phyloP scores from a whole-genome alignment of 163 green algal genomes.

The Chlorella variabilis region DNA sequence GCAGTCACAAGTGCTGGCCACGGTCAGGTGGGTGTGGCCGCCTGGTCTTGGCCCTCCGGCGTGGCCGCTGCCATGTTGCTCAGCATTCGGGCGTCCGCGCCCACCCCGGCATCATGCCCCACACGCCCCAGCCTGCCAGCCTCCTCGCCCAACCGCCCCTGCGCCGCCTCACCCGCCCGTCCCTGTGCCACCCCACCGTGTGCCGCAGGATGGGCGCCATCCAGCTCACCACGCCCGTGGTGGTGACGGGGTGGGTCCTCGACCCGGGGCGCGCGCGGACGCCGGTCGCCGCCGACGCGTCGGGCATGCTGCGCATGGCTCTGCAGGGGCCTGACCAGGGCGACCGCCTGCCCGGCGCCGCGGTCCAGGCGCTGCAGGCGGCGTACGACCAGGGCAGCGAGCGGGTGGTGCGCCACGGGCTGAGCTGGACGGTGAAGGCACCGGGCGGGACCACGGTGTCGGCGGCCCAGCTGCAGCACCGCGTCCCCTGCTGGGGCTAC shows the following conservation, averaged over 20 bases:
- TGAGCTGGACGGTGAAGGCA: constrained; percentile 65
- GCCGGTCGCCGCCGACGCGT: constrained; percentile 3
- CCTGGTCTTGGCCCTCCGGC: not conserved
- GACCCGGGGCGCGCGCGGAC: constrained; percentile 23
- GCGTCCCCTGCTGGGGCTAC: constrained; percentile 95
- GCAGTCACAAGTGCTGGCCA: constrained; percentile 49
- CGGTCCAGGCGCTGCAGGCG: constrained; percentile 23
- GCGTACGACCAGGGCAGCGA: constrained; percentile 42
- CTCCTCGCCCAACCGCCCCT: too few species aligned
- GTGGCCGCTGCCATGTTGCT: too few species aligned
- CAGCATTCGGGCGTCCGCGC: too few species aligned
- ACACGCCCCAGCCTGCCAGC: too few species aligned
- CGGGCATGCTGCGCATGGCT: constrained; percentile 35
- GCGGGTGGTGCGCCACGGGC: constrained; percentile 30
- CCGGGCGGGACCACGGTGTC: constrained; percentile 54
- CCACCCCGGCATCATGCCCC: too few species aligned
- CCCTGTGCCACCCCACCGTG: too few species aligned
- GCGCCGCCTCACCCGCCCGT: too few species aligned
- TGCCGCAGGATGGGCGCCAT: constrained; percentile 8
- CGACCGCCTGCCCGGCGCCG: not conserved
- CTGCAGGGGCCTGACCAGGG: constrained; percentile 42
- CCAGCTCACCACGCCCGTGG: constrained; percentile 39
- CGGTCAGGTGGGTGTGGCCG: constrained; percentile 22
- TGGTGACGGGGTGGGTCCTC: constrained; percentile 45
- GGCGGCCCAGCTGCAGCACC: constrained; percentile 90